These are phyloP conservation scores for Ogataea paraovalis DNA, from an alignment of 805 yeast species.

Conservation along the genomic window DNA sequence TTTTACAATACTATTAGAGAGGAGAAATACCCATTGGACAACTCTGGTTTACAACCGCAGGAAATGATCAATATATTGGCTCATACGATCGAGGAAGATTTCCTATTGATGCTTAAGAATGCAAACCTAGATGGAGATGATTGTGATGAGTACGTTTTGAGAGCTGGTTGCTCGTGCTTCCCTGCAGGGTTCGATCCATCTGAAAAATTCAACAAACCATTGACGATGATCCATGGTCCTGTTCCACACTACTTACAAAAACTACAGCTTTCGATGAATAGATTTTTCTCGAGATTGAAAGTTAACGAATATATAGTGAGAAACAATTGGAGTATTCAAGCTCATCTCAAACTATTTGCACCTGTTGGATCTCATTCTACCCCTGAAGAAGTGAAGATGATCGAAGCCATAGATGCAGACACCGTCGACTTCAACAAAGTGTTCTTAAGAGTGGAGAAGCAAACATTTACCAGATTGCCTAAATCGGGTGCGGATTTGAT, in stretches of 20 bases:
- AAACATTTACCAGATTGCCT: constrained; percentile 51
- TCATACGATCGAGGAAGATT: constrained; percentile 56
- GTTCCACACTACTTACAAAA: constrained; percentile 63
- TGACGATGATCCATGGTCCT: constrained; percentile 62
- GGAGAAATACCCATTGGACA: constrained; percentile 34
- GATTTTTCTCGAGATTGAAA: constrained; percentile 54
- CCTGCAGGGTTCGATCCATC: constrained; percentile 74
- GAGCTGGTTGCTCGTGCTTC: constrained; percentile 56
- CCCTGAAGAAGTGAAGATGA: constrained; percentile 31
- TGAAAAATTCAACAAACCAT: constrained; percentile 45
- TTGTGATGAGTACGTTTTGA: constrained; percentile 52
- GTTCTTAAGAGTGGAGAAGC: constrained; percentile 60
- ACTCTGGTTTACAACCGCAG: constrained; percentile 4
- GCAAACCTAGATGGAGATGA: constrained; percentile 31
- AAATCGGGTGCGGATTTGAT: constrained; percentile 42
- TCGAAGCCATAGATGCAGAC: constrained; percentile 33
- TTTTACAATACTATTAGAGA: constrained; percentile 39
- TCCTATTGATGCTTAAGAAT: constrained; percentile 46
- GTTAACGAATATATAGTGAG: constrained; percentile 56
- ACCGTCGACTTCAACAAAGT: constrained; percentile 42
- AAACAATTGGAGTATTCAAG: constrained; percentile 68
- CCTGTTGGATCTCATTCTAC: constrained; percentile 41
- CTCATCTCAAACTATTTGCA: constrained; percentile 48
- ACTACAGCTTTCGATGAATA: constrained; percentile 60
- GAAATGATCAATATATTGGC: constrained; percentile 18